Base-by-base conservation (phyloP, 768 basidiomycete species). In the Phaeotremella fagi region DNA sequence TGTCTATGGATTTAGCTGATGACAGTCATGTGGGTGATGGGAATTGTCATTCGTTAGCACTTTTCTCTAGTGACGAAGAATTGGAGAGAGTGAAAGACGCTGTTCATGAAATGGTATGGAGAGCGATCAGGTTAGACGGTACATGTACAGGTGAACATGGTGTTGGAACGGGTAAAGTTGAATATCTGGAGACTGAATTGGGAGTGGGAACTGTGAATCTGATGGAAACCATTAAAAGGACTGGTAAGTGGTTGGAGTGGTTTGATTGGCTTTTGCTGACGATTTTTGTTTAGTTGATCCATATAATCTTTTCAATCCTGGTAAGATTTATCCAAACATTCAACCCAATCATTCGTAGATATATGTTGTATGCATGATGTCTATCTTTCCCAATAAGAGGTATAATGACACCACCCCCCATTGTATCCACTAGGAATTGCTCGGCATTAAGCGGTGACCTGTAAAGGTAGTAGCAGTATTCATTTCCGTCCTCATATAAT, bases 131-230 rank as follows among this genome's bases (percentile, higher is more conserved):
- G 18, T 61, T 78, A 7, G 77, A 75, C 16, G 77, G 77, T 0
- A 78, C 77, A 2, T 78, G 77, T 60, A 76, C 76, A 1, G 77
- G 77, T 7, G 88, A 91, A 71, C 89, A 91, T 70, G 89, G 89
- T 0, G 85, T 91, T 14, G 89, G 90, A 1, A 74, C 90, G 5
- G 89, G 89, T 9, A 91, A 91, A 77, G 85, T 83, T 62, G 82
- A 86, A 64, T 94, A 88, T 72, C 80, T 97, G 1, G 71, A 77
- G 16, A 80, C 84, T n/a, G 92, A 97, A 71, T 80, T 97, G 0
- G 92, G 92, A 0, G 77, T 77, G 42, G 84, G 83, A 3, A 92
- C 90, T 0, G 84, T 95, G 11, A 81, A 82, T 43, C 76, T 94
- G 9, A 90, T 95, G 90, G 83, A 82, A 77, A 81, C 79, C n/a